Conservation (phyloP, 2,329 filamentous ascomycete genomes). For the Fusarium citri region DNA sequence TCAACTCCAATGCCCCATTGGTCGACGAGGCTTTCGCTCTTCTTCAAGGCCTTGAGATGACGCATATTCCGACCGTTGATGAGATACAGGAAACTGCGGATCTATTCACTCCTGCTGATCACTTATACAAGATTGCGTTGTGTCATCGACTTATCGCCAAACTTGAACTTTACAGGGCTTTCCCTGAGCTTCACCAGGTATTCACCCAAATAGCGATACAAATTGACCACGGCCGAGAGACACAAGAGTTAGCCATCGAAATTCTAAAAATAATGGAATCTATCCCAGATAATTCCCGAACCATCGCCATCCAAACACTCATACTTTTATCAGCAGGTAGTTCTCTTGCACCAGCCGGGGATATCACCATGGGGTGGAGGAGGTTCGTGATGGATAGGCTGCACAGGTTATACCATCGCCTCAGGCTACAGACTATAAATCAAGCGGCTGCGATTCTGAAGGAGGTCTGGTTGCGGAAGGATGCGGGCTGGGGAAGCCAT, state of each 20-base stretch:
- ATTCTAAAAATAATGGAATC: background rate
- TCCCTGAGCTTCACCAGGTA: background rate
- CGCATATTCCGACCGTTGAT: background rate
- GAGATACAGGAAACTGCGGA: background rate
- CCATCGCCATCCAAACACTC: background rate
- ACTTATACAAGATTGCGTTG: background rate
- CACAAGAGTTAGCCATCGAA: background rate
- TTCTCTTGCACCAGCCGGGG: background rate
- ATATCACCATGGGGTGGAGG: background rate
- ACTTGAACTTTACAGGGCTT: background rate
- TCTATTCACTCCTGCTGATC: background rate
- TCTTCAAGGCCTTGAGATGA: background rate
- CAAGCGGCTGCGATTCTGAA: background rate
- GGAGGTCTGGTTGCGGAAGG: background rate
- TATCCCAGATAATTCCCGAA: background rate
- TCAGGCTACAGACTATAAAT: background rate
- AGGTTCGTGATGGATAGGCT: background rate
- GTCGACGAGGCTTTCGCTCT: background rate
- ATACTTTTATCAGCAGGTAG: constrained; percentile 1
- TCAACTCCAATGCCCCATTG: no score
- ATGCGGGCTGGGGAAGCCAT: background rate
- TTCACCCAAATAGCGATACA: background rate
- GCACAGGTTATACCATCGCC: background rate
- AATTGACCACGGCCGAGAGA: background rate
- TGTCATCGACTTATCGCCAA: background rate